Conservation (phyloP, 2,329 filamentous ascomycete species). For the Acrocalymma vagum region DNA sequence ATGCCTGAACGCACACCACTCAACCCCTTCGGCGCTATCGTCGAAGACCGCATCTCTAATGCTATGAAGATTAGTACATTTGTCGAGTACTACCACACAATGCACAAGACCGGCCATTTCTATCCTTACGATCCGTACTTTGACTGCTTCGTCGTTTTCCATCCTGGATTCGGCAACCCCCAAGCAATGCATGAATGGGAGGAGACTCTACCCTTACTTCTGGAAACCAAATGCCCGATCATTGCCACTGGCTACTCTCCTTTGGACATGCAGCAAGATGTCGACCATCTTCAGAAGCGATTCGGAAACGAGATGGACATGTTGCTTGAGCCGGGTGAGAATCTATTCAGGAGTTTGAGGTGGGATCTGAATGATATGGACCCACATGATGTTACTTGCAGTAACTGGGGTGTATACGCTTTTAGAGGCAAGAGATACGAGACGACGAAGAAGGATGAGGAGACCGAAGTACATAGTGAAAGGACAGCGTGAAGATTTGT, state of each 20-base stretch:
- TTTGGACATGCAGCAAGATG: slow-evolving; percentile 91
- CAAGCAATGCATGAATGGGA: slow-evolving; percentile 94
- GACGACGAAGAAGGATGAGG: slow-evolving; percentile 63
- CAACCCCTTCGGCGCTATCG: slow-evolving; percentile 93
- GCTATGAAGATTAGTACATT: slow-evolving; percentile 97
- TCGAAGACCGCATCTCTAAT: slow-evolving; percentile 88
- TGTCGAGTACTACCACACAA: slow-evolving; percentile 97
- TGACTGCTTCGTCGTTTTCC: slow-evolving; percentile 96
- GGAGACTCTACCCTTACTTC: slow-evolving; percentile 84
- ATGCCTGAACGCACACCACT: slow-evolving; percentile 82
- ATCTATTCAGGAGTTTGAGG: slow-evolving; percentile 88
- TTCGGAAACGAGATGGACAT: slow-evolving; percentile 92
- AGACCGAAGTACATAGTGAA: slow-evolving; percentile 43
- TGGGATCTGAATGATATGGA: slow-evolving; percentile 98
- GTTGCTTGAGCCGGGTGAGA: slow-evolving; percentile 90
- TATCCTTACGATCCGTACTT: slow-evolving; percentile 97
- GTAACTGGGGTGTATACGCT: slow-evolving; percentile 97
- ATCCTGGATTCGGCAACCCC: slow-evolving; percentile 94
- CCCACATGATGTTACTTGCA: slow-evolving; percentile 90
- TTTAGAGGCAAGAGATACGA: slow-evolving; percentile 97
- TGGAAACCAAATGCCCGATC: slow-evolving; percentile 96
- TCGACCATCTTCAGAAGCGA: slow-evolving; percentile 87
- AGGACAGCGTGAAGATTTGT: slow-evolving; percentile 30
- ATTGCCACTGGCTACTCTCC: slow-evolving; percentile 96
- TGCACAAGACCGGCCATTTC: slow-evolving; percentile 91